phyloP scores from a whole-genome alignment of 1,284 basidiomycete genomes.

The Marasmius oreades region DNA sequence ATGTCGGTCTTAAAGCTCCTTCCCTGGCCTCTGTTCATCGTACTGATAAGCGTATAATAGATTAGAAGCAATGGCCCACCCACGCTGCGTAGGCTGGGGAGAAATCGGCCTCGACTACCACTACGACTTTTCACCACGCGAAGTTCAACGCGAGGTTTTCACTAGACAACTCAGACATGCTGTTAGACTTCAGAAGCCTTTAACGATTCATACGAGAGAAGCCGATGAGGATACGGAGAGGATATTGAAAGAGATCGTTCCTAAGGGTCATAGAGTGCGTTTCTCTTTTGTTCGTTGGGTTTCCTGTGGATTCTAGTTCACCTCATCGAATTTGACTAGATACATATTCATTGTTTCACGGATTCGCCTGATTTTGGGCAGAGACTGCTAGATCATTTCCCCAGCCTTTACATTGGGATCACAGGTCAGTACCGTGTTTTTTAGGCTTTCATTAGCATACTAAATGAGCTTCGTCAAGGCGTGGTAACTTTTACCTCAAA shows the following conservation, averaged over 20 bases:
- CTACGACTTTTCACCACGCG: constrained; percentile 71
- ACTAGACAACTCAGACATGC: constrained; percentile 64
- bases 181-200: constrained; percentile 61
- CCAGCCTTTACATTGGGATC: constrained; percentile 77
- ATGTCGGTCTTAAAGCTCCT: constrained; percentile 44
- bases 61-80: constrained; percentile 71
- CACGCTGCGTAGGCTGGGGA: constrained; percentile 79
- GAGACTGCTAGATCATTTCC: constrained; percentile 69
- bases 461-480: constrained; percentile 36
- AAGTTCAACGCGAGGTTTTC: constrained; percentile 63
- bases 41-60: constrained; percentile 29
- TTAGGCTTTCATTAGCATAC: not conserved
- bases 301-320: not conserved
- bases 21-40: constrained; percentile 1
- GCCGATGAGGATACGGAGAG: constrained; percentile 77
- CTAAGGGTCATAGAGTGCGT: constrained; percentile 59
- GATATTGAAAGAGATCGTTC: constrained; percentile 70
- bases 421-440: constrained; percentile 43
- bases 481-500: constrained; percentile 78
- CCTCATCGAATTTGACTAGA: too few relatives aligned
- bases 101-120: constrained; percentile 86
- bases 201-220: constrained; percentile 79
- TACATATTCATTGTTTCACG: constrained; percentile 81
- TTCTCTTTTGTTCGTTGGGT: not conserved
- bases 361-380: constrained; percentile 70